Percentiles rank a stretch among this genome's conserved stretches.
Evolutionary conservation across 208 protist species (phyloP).

Genomic region (Porcisia hertigi): DNA sequence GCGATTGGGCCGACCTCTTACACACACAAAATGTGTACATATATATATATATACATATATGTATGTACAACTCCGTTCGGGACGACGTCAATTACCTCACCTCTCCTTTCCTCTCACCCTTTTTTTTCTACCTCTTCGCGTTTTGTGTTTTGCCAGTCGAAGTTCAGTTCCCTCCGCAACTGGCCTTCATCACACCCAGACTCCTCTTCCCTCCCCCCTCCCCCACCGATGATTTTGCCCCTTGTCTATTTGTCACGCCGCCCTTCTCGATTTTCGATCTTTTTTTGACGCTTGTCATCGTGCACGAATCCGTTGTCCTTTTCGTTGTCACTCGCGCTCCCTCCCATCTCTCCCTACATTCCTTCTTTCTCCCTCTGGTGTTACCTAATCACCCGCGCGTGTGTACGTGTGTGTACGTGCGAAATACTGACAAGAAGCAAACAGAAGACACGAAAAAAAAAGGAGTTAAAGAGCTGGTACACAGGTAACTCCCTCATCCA

Average conservation of each 20-base stretch:
- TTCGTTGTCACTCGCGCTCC: background rate
- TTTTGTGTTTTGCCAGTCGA: background rate
- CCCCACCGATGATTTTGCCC: background rate
- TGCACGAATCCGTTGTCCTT: background rate
- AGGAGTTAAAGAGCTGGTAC: background rate
- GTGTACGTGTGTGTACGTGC: background rate
- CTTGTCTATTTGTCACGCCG: background rate
- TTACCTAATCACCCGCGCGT: background rate
- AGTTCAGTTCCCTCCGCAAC: background rate
- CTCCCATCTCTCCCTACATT: background rate
- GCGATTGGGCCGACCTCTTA: no score
- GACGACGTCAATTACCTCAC: background rate
- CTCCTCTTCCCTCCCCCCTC: background rate
- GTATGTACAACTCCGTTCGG: background rate
- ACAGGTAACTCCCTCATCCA: background rate
- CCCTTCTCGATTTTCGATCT: background rate
- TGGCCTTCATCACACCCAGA: background rate
- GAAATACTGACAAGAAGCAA: background rate
- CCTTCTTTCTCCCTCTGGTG: background rate
- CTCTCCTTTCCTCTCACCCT: background rate
- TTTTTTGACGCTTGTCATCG: background rate
- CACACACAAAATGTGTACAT: no score
- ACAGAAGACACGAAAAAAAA: background rate
- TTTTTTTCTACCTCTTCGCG: background rate
- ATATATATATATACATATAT: background rate